Base-by-base conservation (phyloP, 768 basidiomycete species). In the Gelatoporia subvermispora region DNA sequence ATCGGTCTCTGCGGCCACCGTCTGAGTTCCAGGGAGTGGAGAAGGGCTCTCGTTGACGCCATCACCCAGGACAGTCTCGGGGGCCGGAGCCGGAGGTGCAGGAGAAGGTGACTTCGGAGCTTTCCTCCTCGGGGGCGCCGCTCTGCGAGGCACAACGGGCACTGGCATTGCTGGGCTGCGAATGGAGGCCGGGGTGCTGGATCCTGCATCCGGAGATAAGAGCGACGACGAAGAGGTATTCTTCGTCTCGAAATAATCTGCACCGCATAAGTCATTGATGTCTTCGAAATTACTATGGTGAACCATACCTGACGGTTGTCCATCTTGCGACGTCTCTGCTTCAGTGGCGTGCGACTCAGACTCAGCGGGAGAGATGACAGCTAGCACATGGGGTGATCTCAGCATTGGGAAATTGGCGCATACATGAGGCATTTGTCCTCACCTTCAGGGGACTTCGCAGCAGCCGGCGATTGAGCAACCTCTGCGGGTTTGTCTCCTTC, bases 41-140 rank as follows among this genome's bases (percentile, higher is more conserved):
- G 51, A 31, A 9, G 69, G 65, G 36, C 55, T 65, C 35, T 67
- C 61, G 3, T 65, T 48, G 35, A 64, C 24, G 15, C 37, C 47
- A 7, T 47, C 51, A 54, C 17, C 36, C 13, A 25, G 24, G 53
- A 49, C 40, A 18, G n/a, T 40, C 16, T 38, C 45, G 28, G 35
- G 37, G 1, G 44, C 39, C 10, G 43, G 31, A 35, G 43, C 43
- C 5, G 28, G 13, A 24, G 49, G 54, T 4, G 60, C 53, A 8
- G 74, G 66, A 10, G 74, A 65, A n/a, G 72, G 68, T 1, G 78
- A 74, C 62, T 79, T 84, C 41, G 69, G 69, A 4, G 72, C 60
- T 59, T 86, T 85, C 66, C 75, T 82, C 36, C 88, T 73, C 8
- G 90, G 89, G 41, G 86, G 88, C 3, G 75, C 88, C 21, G 86